These are phyloP conservation scores for Pholiota conissans DNA, from an alignment of 768 basidiomycete genomes.

Conservation along the genomic window DNA sequence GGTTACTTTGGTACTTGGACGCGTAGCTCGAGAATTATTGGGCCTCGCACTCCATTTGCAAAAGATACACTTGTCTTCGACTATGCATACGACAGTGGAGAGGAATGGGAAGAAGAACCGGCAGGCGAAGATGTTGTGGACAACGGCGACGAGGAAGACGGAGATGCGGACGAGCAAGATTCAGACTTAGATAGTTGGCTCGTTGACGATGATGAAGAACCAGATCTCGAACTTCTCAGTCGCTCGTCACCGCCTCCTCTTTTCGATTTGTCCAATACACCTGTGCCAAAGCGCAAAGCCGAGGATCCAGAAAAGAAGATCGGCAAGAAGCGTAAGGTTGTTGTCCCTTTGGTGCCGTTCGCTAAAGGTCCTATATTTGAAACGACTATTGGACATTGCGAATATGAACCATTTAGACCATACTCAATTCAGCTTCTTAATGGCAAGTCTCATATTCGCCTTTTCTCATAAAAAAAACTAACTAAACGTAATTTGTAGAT, in stretches of 20 bases:
- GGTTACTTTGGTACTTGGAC: constrained; percentile 97
- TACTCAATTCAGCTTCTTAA: constrained; percentile 86
- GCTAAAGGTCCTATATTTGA: constrained; percentile 87
- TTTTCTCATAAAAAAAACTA: not conserved
- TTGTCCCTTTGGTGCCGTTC: constrained; percentile 78
- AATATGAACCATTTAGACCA: constrained; percentile 66
- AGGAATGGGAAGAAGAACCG: constrained; percentile 93
- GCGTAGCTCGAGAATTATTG: constrained; percentile 71
- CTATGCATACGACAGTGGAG: constrained; percentile 92
- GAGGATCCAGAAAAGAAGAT: constrained; percentile 48
- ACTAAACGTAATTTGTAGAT: constrained; percentile 43
- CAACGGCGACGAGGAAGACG: constrained; percentile 67
- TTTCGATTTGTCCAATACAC: constrained; percentile 19
- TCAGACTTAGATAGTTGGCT: constrained; percentile 82
- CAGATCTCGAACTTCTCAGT: constrained; percentile 40
- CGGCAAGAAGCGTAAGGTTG: constrained; percentile 73
- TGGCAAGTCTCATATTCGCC: constrained; percentile 43
- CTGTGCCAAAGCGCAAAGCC: constrained; percentile 64
- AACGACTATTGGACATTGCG: constrained; percentile 59
- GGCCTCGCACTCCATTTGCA: constrained; percentile 81
- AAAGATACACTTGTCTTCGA: constrained; percentile 78
- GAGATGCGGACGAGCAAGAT: constrained; percentile 58
- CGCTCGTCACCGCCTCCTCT: constrained; percentile 36
- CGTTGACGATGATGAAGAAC: constrained; percentile 71
- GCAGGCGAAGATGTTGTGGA: constrained; percentile 74